These are phyloP conservation scores for Durusdinium trenchii DNA, from an alignment of 73 alveolate genomes.

Conservation along the genomic window DNA sequence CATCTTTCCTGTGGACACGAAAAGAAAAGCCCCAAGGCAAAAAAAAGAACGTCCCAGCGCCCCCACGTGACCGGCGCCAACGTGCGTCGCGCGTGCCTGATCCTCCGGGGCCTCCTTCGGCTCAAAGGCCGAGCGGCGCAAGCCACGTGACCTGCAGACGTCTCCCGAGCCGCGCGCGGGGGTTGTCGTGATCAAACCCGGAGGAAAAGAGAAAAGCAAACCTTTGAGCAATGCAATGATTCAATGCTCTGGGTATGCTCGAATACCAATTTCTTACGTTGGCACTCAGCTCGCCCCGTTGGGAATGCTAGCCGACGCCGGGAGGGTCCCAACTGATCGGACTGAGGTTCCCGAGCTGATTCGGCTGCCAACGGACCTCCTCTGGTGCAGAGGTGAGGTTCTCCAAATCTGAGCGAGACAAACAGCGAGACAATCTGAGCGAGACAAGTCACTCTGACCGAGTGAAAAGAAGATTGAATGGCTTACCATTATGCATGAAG, in stretches of 20 bases:
- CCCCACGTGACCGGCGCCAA: not conserved
- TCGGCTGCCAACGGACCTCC: slow-evolving; percentile 69
- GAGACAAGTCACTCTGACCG: too few relatives aligned
- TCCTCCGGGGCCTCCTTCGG: slow-evolving; percentile 64
- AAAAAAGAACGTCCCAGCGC: not conserved
- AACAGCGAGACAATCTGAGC: too few relatives aligned
- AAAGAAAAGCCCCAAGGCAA: too few relatives aligned
- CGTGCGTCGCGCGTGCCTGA: slow-evolving; percentile 10
- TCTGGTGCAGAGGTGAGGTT: slow-evolving; percentile 6
- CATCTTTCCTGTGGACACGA: too few relatives aligned
- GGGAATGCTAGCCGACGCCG: too few relatives aligned
- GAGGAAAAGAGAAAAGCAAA: not conserved
- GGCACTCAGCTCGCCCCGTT: too few relatives aligned
- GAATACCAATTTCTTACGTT: too few relatives aligned
- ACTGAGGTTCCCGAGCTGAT: slow-evolving; percentile 33
- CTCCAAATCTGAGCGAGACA: slow-evolving; percentile 9
- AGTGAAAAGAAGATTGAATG: too few relatives aligned
- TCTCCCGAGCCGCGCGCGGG: not conserved
- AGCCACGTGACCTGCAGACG: slow-evolving; percentile 9
- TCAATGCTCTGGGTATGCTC: too few relatives aligned
- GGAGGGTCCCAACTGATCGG: too few relatives aligned
- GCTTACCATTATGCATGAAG: too few relatives aligned
- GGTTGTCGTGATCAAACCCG: not conserved
- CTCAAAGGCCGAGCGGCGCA: slow-evolving; percentile 64
- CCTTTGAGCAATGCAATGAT: too few relatives aligned